These are phyloP conservation scores for Amanita rimosa DNA, from an alignment of 768 basidiomycete genomes.

Conservation along the genomic window DNA sequence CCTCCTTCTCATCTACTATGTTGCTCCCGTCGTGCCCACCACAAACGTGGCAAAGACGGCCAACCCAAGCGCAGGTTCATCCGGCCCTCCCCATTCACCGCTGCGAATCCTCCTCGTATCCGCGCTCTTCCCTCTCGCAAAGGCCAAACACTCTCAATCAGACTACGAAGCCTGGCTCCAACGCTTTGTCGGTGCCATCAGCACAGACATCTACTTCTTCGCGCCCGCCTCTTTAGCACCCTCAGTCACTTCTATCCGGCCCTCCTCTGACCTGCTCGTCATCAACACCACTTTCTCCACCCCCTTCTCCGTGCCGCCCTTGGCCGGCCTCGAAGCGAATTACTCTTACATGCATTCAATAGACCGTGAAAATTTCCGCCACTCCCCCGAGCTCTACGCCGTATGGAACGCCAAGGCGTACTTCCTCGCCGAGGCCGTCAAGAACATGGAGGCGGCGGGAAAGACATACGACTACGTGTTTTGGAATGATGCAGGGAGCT, in stretches of 20 bases:
- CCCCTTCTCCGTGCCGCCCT: constrained; percentile 37
- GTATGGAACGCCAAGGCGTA: constrained; percentile 47
- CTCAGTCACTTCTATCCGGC: constrained; percentile 20
- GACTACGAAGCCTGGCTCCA: constrained; percentile 35
- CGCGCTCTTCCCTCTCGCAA: constrained; percentile 39
- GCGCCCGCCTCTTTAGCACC: constrained; percentile 28
- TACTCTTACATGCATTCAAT: constrained; percentile 31
- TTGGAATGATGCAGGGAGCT: constrained; percentile 48
- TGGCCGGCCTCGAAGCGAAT: constrained; percentile 17
- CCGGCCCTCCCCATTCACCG: background rate
- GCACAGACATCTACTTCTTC: constrained; percentile 45
- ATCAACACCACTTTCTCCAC: constrained; percentile 34
- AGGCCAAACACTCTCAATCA: constrained; percentile 35
- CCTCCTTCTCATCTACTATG: background rate
- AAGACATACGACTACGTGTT: constrained; percentile 40
- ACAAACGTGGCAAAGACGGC: background rate
- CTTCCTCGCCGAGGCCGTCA: constrained; percentile 31
- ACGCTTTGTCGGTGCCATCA: constrained; percentile 30
- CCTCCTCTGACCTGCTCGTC: constrained; percentile 20
- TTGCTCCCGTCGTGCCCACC: background rate
- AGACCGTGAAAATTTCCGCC: constrained; percentile 31
- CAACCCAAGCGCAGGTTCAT: background rate
- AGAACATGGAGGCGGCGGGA: constrained; percentile 13
- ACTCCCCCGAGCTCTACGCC: constrained; percentile 40
- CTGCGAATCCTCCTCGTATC: constrained; percentile 38